Percentiles rank a stretch among this genome's conserved stretches.
Conservation (phyloP, 208 protist species). For the Leishmania major region DNA sequence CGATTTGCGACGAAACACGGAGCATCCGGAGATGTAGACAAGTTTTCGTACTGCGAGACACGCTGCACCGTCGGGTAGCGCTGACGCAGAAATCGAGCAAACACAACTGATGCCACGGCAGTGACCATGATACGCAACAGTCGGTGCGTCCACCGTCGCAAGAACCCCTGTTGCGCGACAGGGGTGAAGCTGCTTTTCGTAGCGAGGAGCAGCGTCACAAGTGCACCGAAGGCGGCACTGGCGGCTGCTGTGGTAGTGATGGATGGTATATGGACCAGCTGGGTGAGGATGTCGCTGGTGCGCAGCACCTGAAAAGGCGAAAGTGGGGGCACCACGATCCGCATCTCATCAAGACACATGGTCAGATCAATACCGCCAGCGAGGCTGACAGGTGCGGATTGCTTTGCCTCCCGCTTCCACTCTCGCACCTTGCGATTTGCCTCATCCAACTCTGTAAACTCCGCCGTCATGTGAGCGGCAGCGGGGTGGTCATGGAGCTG, state of each 20-base stretch:
- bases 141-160: not conserved
- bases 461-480: not conserved
- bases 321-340: constrained; percentile 4
- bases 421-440: constrained; percentile 42
- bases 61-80: constrained; percentile 30
- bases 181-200: not conserved
- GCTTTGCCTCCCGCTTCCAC: constrained; percentile 46
- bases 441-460: constrained; percentile 29
- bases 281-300: constrained; percentile 31
- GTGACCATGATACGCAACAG: constrained; percentile 13
- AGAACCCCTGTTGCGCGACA: not conserved
- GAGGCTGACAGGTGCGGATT: constrained; percentile 25
- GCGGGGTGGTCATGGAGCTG: not conserved
- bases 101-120: constrained; percentile 5
- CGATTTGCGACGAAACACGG: constrained; percentile 60
- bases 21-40: constrained; percentile 35
- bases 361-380: constrained; percentile 45
- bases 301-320: constrained; percentile 39
- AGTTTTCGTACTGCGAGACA: constrained; percentile 45
- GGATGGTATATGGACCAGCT: constrained; percentile 45
- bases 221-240: constrained; percentile 41
- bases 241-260: constrained; percentile 34
- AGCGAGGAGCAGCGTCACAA: constrained; percentile 26
- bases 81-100: constrained; percentile 33
- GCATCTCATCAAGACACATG: constrained; percentile 31